Evolutionary conservation across 768 basidiomycete species (phyloP), one percentile per base, ranked within the genome.

Genomic region (Naganishia onofrii): DNA sequence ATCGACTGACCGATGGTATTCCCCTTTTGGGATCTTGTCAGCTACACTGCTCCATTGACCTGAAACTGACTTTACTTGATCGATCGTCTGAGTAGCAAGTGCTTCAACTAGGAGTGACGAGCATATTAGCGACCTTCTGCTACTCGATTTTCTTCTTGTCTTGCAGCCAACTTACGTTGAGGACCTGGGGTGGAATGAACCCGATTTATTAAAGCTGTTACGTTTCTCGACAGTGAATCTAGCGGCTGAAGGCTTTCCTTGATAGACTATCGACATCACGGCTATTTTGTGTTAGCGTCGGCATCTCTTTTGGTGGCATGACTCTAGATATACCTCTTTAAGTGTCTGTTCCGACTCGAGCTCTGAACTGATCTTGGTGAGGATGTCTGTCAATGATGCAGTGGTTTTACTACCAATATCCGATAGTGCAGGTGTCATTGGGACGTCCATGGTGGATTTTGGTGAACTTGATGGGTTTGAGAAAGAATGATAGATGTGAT

Each of bases 111-210:
- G 6, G 2, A 31, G 52, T 10, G 31, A 46, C 56, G 23, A 56
- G 28, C 6, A 1, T 19, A 26, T 44, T 19, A 38, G 21, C 21
- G 28, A 8, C 15, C 15, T 46, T 15, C 15, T 15, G n/a, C n/a
- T n/a, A n/a, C n/a, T n/a, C n/a, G n/a, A n/a, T n/a, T n/a, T n/a
- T n/a, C n/a, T n/a, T n/a, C n/a, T n/a, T n/a, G n/a, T n/a, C n/a
- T n/a, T n/a, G n/a, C n/a, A n/a, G n/a, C n/a, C n/a, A n/a, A n/a
- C 71, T 54, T 48, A 72, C 71, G 54, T 26, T 72, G 48, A 15
- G 68, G 67, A 15, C 38, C 71, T 4, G 67, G 67, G 12, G 71
- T 72, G 19, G 71, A 72, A 26, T 72, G 71, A 3, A 36, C 57
- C 19, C 71, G 57, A 34, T 72, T 72, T 19, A 72, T 32, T 23